Base-by-base conservation (phyloP, 1,284 basidiomycete species). In the Ceratobasidium sp. region DNA sequence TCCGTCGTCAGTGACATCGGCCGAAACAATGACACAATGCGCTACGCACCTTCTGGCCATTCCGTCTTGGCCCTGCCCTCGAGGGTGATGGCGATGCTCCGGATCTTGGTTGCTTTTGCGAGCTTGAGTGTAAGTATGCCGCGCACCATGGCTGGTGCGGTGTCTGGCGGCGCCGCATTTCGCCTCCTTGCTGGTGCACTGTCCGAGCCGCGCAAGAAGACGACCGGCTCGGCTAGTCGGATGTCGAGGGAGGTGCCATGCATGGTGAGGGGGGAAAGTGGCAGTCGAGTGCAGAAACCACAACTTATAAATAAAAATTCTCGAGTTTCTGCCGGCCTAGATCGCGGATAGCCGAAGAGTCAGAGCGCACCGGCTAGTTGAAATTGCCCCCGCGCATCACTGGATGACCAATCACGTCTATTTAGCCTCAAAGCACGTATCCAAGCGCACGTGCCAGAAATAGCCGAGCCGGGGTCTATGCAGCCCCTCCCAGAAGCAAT, bases 51-150 rank as follows among this genome's bases (percentile, higher is more conserved):
- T 86, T 98, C 95, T 3, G 92, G 91, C 92, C 95, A 97, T 75
- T 87, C 86, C 16, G 86, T 87, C 69, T 83, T 87, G 5, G 87
- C 83, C 75, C 86, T 91, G 5, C 93, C 96, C 64, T 89, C 84
- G 23, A 98, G 83, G 76, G 89, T 88, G 55, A 97, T 84, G 70
- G 89, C 87, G 72, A 99, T 96, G 77, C 90, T 92, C 43, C 91
- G 91, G 77, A 99, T 91, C 79, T 91, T 89, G 46, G 90, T 95
- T 0, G 96, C 89, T 79, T 96, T 97, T 58, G 84, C 83, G 34
- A 98, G 84, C 12, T 88, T 87, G 53, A 99, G 83, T 0, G 89
- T 91, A 72, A 98, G 85, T 12, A 98, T 83, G n/a, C 96, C 97
- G 46, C 97, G 86, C 36, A 99, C 84, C 80, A 96, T 85, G 6